Percentiles rank a stretch among this genome's conserved stretches.
Conservation (phyloP, 1,284 basidiomycete species). For the Puccinia polysora region DNA sequence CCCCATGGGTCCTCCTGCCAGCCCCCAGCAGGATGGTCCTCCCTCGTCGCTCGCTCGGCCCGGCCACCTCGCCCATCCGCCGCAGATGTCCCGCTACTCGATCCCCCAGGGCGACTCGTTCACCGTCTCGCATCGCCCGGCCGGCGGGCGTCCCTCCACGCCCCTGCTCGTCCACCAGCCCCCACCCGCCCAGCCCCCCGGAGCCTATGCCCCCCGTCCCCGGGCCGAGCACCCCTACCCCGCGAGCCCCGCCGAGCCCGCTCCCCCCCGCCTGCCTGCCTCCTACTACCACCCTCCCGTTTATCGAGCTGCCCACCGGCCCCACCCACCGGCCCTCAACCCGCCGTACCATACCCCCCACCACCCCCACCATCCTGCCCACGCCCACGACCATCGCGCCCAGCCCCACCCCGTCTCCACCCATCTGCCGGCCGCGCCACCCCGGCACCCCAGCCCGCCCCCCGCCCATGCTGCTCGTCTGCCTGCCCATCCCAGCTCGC, state of each 20-base stretch:
- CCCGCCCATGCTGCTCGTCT: background rate
- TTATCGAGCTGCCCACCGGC: too few relatives aligned
- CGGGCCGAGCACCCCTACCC: background rate
- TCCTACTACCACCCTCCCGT: conserved; percentile 22
- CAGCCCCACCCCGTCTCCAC: too few relatives aligned
- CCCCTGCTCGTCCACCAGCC: conserved; percentile 4
- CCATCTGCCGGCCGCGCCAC: too few relatives aligned
- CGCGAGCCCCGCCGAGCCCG: background rate
- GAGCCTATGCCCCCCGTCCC: background rate
- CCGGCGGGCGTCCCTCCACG: conserved; percentile 11
- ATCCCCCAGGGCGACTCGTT: background rate
- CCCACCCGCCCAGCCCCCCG: background rate
- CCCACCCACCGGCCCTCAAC: too few relatives aligned
- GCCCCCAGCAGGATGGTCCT: too few relatives aligned
- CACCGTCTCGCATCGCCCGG: conserved; percentile 2
- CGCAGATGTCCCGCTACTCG: conserved; percentile 14
- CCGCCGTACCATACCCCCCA: too few relatives aligned
- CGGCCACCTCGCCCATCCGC: too few relatives aligned
- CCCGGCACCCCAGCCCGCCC: background rate
- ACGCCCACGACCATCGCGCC: too few relatives aligned
- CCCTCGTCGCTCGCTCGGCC: too few relatives aligned
- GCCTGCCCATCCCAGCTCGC: background rate
- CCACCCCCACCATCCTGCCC: too few relatives aligned
- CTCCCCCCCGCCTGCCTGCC: background rate
- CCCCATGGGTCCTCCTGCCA: too few relatives aligned